A percentile compares a stretch with the other conserved stretches of the same genome.
Conservation (phyloP, 2,329 filamentous ascomycete species). For the Trichoderma semiorbis region DNA sequence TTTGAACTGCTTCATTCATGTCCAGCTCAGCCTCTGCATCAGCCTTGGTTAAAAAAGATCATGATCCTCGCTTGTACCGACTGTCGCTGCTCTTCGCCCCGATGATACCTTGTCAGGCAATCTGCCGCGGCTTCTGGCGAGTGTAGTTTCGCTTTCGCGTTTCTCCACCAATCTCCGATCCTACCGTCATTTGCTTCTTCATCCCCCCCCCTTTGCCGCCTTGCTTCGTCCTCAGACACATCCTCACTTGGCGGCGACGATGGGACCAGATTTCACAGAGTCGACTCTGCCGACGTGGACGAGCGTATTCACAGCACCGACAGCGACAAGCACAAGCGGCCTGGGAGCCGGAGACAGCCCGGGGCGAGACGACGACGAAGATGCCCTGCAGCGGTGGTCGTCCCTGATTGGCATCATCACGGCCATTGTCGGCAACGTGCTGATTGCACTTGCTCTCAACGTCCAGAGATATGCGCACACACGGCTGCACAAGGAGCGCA, state of each 20-base stretch:
- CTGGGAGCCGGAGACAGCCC: constrained; percentile 15
- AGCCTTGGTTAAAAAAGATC: neutral
- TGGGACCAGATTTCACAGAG: constrained; percentile 26
- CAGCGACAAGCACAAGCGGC: neutral
- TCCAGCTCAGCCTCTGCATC: neutral
- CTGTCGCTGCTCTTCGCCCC: neutral
- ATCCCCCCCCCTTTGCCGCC: neutral
- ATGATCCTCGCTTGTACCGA: neutral
- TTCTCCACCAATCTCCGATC: constrained; percentile 17
- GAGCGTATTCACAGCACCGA: constrained; percentile 10
- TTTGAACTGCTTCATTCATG: neutral
- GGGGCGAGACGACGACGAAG: constrained; percentile 34
- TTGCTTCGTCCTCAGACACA: constrained; percentile 20
- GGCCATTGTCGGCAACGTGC: constrained; percentile 85
- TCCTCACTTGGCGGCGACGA: constrained; percentile 24
- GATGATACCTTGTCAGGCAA: constrained; percentile 17
- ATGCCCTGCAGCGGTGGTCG: constrained; percentile 70
- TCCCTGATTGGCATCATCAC: constrained; percentile 93
- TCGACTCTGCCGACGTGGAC: constrained; percentile 24
- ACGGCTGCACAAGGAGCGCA: constrained; percentile 68
- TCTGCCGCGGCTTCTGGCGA: constrained; percentile 10
- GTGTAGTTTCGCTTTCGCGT: constrained; percentile 2
- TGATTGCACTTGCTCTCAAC: constrained; percentile 94
- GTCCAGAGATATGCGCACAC: constrained; percentile 96
- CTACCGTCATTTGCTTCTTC: neutral